These are phyloP conservation scores for Linnemannia hyalina DNA, from an alignment of 192 early-diverging fungal genomes.

Conservation along the genomic window DNA sequence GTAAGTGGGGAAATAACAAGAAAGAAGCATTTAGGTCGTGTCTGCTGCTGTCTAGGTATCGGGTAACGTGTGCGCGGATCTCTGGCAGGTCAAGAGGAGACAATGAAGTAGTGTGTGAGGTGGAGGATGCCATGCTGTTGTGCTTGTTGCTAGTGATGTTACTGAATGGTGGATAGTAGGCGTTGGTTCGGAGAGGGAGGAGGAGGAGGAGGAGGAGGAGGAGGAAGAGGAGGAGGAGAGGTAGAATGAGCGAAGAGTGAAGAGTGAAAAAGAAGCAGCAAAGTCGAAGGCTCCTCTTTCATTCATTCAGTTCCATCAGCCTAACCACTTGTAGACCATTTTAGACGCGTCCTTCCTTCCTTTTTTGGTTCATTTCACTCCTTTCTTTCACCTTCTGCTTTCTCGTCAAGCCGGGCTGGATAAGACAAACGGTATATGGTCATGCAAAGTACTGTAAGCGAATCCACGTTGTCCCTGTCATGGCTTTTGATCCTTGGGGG, in stretches of 20 bases:
- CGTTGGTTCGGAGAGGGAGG: too few species aligned
- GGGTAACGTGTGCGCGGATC: conserved; percentile 8
- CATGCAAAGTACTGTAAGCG: too few species aligned
- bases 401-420: too few species aligned
- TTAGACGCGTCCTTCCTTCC: neutral
- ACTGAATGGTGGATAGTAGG: neutral
- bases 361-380: too few species aligned
- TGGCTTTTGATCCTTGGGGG: too few species aligned
- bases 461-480: too few species aligned
- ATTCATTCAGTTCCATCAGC: neutral
- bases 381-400: too few species aligned
- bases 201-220: too few species aligned
- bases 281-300: too few species aligned
- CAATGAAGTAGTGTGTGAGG: neutral
- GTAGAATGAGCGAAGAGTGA: neutral
- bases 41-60: neutral
- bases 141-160: neutral
- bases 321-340: neutral
- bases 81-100: conserved; percentile 10
- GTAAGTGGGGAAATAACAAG: too few species aligned
- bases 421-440: too few species aligned
- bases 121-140: neutral
- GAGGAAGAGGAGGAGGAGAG: too few species aligned
- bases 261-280: neutral
- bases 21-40: neutral